Evolutionary conservation across 2,329 filamentous ascomycete species (phyloP).

Genomic region (Parastagonospora nodorum): DNA sequence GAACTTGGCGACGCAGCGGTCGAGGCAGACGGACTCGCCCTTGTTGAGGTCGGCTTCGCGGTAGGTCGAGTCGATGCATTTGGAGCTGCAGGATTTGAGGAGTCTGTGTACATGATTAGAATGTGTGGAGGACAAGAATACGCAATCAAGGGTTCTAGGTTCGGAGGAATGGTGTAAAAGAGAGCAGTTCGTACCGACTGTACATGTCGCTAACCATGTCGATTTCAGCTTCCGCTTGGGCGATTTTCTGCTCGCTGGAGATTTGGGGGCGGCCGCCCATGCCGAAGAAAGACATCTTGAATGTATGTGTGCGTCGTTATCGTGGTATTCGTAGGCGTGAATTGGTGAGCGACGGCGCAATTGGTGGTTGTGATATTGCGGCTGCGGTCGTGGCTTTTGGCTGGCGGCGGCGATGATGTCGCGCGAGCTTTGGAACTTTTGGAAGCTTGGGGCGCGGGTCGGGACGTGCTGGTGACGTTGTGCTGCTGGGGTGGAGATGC

Average conservation of each 20-base stretch:
- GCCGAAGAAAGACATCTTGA: constrained; percentile 44
- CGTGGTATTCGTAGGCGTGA: too few species aligned
- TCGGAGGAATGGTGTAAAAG: too few species aligned
- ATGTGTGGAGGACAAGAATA: not conserved
- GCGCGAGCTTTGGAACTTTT: constrained; percentile 7
- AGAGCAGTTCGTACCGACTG: constrained; percentile 72
- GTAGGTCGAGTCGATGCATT: constrained; percentile 92
- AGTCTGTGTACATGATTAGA: constrained; percentile 60
- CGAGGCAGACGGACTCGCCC: constrained; percentile 96
- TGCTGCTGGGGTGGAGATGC: not conserved
- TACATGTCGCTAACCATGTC: constrained; percentile 98
- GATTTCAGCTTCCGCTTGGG: constrained; percentile 93
- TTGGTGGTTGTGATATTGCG: too few species aligned
- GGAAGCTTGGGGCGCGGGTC: constrained; percentile 10
- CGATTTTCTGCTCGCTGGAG: constrained; percentile 95
- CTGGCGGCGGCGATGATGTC: constrained; percentile 8
- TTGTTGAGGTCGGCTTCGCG: constrained; percentile 97
- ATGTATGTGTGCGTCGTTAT: not conserved
- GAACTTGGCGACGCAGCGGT: constrained; percentile 97
- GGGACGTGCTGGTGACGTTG: constrained; percentile 7
- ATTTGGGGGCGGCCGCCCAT: constrained; percentile 75
- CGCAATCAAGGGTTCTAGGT: not conserved
- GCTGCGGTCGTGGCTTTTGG: too few species aligned
- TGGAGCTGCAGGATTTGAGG: constrained; percentile 85
- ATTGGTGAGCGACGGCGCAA: not conserved